phyloP scores from a whole-genome alignment of 768 basidiomycete genomes.

The Boletus pseudo-olivaceus region DNA sequence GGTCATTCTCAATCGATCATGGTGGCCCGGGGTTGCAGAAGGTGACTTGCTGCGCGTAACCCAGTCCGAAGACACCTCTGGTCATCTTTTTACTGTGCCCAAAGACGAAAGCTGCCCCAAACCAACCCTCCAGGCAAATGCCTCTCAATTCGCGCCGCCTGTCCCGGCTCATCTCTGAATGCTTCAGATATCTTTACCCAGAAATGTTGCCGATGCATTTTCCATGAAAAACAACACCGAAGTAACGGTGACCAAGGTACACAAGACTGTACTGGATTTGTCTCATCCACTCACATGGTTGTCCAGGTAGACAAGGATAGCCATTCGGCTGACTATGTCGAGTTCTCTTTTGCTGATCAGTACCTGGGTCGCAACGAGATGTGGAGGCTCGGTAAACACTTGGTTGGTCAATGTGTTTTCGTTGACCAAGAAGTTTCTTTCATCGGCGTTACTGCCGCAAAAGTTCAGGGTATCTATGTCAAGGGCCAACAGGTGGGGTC shows the following conservation, averaged over 20 bases:
- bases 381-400: constrained; percentile 86
- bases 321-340: constrained; percentile 73
- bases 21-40: constrained; percentile 75
- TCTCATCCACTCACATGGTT: constrained; percentile 12
- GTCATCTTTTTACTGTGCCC: constrained; percentile 65
- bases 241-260: constrained; percentile 68
- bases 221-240: constrained; percentile 68
- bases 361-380: constrained; percentile 95
- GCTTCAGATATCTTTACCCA: constrained; percentile 68
- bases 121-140: constrained; percentile 59
- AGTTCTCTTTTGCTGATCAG: constrained; percentile 91
- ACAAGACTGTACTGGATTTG: background rate
- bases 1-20: constrained; percentile 68
- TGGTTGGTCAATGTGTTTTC: constrained; percentile 80
- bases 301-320: constrained; percentile 61
- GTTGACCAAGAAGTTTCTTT: constrained; percentile 83
- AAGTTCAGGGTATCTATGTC: constrained; percentile 76
- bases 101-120: constrained; percentile 59
- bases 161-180: background rate
- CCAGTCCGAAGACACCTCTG: constrained; percentile 37
- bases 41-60: constrained; percentile 69
- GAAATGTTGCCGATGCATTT: constrained; percentile 68
- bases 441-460: constrained; percentile 78
- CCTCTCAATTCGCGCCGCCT: background rate
- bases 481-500: constrained; percentile 56